Evolutionary conservation across 257 asterid species (phyloP).

Genomic region (Primulina huaijiensis): DNA sequence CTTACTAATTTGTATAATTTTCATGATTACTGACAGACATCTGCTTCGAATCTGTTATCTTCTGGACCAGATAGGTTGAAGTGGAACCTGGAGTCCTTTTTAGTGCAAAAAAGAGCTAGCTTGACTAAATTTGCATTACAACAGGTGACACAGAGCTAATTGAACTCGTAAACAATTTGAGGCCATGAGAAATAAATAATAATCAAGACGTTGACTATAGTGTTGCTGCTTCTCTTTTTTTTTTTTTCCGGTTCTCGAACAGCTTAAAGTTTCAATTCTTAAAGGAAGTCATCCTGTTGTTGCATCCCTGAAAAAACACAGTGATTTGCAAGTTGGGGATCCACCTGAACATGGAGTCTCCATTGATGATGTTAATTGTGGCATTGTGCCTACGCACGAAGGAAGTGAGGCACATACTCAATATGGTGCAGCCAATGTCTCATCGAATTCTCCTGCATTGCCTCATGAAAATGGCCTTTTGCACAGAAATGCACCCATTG

Average conservation of each 20-base stretch:
- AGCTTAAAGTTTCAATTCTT: slow-evolving; percentile 57
- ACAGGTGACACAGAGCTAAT: slow-evolving; percentile 36
- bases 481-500: slow-evolving; percentile 29
- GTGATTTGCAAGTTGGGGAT: slow-evolving; percentile 42
- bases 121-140: slow-evolving; percentile 31
- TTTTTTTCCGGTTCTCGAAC: slow-evolving; percentile 12
- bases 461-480: slow-evolving; percentile 22
- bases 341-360: slow-evolving; percentile 27
- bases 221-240: slow-evolving; percentile 22
- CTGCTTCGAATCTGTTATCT: slow-evolving; percentile 25
- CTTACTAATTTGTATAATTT: slow-evolving; percentile 11
- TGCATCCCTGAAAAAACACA: slow-evolving; percentile 49
- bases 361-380: slow-evolving; percentile 23
- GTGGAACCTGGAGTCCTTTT: slow-evolving; percentile 39
- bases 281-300: slow-evolving; percentile 39
- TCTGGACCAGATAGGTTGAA: slow-evolving; percentile 29
- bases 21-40: slow-evolving; percentile 22
- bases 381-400: slow-evolving; percentile 16
- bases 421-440: slow-evolving; percentile 13
- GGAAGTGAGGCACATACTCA: slow-evolving; percentile 16
- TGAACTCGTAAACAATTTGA: slow-evolving; percentile 6
- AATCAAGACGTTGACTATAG: background rate
- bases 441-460: background rate
- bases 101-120: slow-evolving; percentile 34
- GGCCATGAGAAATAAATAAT: background rate